phyloP scores from a whole-genome alignment of 495 filamentous ascomycete genomes.

The Trichoderma parareesei region DNA sequence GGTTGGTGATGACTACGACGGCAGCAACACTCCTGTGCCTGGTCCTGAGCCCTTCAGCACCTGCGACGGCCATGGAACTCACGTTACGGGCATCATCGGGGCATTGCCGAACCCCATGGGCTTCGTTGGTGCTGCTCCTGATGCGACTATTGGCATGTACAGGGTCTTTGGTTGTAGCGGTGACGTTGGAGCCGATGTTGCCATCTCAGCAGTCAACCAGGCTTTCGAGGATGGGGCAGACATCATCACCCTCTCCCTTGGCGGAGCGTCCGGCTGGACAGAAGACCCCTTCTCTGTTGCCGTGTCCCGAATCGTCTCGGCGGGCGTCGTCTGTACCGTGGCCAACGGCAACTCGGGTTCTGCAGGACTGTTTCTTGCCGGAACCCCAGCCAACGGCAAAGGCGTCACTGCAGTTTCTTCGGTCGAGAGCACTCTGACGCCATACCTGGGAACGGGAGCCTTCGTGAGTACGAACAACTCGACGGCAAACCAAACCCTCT shows the following conservation, averaged over 20 bases:
- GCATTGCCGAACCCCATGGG: slow-evolving; percentile 43
- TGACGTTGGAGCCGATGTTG: slow-evolving; percentile 40
- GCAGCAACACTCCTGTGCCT: slow-evolving; percentile 32
- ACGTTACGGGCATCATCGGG: slow-evolving; percentile 48
- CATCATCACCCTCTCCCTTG: slow-evolving; percentile 52
- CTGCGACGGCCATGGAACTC: slow-evolving; percentile 40
- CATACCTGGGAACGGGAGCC: slow-evolving; percentile 10
- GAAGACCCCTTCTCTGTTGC: slow-evolving; percentile 47
- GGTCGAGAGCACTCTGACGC: slow-evolving; percentile 38
- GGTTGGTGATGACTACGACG: slow-evolving; percentile 43
- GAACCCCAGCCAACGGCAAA: slow-evolving; percentile 44
- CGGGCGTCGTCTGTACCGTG: slow-evolving; percentile 45
- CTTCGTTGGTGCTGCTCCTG: slow-evolving; percentile 48
- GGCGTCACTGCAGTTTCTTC: slow-evolving; percentile 45
- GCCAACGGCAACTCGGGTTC: slow-evolving; percentile 48
- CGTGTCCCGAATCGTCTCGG: slow-evolving; percentile 46
- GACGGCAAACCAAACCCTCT: background rate
- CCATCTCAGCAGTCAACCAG: slow-evolving; percentile 47
- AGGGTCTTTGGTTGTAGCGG: slow-evolving; percentile 46
- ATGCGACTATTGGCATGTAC: slow-evolving; percentile 45
- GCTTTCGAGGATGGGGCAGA: slow-evolving; percentile 50
- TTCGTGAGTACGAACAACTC: background rate
- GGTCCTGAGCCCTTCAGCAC: slow-evolving; percentile 36
- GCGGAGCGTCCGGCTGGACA: slow-evolving; percentile 44
- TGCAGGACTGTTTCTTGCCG: slow-evolving; percentile 44